Evolutionary conservation across 495 filamentous ascomycete genomes (phyloP).

Genomic region (Letharia lupina): DNA sequence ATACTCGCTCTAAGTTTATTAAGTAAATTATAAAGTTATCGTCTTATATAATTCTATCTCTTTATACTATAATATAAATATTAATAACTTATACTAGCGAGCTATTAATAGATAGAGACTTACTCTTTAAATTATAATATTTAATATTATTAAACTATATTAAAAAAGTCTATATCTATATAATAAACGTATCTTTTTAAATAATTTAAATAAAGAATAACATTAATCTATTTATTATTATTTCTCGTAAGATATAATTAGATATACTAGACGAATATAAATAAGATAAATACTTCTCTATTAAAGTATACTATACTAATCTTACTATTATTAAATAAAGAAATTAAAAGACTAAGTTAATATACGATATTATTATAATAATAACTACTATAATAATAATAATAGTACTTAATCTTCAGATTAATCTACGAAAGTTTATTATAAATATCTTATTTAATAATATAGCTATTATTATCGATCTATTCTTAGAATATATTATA

Average conservation of each 20-base stretch:
- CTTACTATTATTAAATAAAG: not conserved
- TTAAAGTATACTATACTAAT: not conserved
- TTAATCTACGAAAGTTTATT: not conserved
- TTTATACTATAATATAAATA: not conserved
- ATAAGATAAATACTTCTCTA: not conserved
- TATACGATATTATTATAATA: not conserved
- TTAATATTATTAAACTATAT: not conserved
- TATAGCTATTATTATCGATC: not conserved
- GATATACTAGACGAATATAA: not conserved
- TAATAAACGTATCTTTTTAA: not conserved
- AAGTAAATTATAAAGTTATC: too few relatives aligned
- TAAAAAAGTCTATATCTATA: not conserved
- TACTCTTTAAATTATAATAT: not conserved
- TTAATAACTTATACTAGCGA: not conserved
- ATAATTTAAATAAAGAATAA: not conserved
- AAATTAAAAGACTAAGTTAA: not conserved
- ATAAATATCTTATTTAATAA: too few relatives aligned
- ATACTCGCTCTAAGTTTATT: too few relatives aligned
- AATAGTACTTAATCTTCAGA: not conserved
- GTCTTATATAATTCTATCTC: too few relatives aligned
- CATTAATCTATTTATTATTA: not conserved
- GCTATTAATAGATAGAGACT: constrained; percentile 7
- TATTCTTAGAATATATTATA: too few relatives aligned
- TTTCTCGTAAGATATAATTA: not conserved
- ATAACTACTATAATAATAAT: not conserved